Evolutionary conservation across 1,139 yeast genomes (phyloP), one percentile per base, ranked within the genome.

Genomic region (Pichia inconspicua): DNA sequence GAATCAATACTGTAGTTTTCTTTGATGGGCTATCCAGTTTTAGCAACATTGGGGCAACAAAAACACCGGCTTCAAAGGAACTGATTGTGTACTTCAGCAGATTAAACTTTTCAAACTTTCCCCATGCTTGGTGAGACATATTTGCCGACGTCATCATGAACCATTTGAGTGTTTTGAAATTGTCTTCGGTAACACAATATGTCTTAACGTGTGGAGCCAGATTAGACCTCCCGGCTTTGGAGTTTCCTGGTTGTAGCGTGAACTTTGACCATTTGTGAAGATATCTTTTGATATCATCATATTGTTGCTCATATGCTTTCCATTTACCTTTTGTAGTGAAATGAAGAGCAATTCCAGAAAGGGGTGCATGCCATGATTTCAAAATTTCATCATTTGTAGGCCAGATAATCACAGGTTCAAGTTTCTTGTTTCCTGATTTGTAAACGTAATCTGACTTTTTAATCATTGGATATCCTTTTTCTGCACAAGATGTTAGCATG

Each of bases 81-180:
- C 48, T 44, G 27, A 63, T 54, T 30, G 51, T 45, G 48, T 59
- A 62, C 12, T 48, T 46, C 8, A 53, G 38, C 17, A 38, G 9
- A 27, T 46, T 47, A 17, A 45, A 55, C 59, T 67, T 32, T 60
- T 53, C 52, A 48, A 70, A 71, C n/a, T 66, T 66, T 0, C 90
- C 90, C 89, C 89, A 82, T 0, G 89, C 89, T 52, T 78, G 82
- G 48, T 74, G 73, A 28, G 86, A 79, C 35, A 82, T 58, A 58
- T 83, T 83, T 40, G 82, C 82, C 50, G 86, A 80, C 1, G 86
- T 81, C 62, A 80, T 68, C n/a, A 80, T 57, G 15, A 78, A 74
- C 88, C 89, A 83, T 48, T 75, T 73, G 3, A 81, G 56, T 1
- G 77, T 63, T 27, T 65, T 55, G 66, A 79, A 80, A 44, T 72